These are phyloP conservation scores for Apiospora kogelbergensis DNA, from an alignment of 2,329 filamentous ascomycete species.

Conservation along the genomic window DNA sequence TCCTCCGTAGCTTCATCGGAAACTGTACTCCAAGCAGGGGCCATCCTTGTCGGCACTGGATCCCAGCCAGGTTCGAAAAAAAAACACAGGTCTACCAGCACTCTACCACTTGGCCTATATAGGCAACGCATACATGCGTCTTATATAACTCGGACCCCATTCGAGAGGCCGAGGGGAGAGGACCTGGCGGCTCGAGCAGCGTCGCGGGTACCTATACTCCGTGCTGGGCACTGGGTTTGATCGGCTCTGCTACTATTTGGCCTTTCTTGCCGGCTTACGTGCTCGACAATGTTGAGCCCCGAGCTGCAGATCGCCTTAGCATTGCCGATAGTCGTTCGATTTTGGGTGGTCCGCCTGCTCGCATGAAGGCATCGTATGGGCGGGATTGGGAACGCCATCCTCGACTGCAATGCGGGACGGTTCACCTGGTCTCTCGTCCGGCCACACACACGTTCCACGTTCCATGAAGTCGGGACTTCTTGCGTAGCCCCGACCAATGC, in stretches of 20 bases:
- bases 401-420: background rate
- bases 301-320: background rate
- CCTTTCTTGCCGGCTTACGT: background rate
- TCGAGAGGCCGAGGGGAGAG: background rate
- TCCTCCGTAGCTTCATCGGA: conserved; percentile 8
- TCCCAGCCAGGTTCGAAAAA: background rate
- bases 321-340: conserved; percentile 1
- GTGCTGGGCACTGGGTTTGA: background rate
- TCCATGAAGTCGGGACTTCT: background rate
- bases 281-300: background rate
- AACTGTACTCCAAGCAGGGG: background rate
- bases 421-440: background rate
- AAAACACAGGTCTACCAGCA: background rate
- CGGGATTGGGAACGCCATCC: background rate
- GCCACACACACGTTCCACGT: background rate
- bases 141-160: background rate
- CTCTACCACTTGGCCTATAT: background rate
- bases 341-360: background rate
- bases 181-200: background rate
- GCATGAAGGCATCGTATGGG: background rate
- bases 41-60: background rate
- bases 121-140: background rate
- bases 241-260: background rate
- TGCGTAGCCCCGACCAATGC: background rate
- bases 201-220: background rate